Percentiles rank a stretch among this genome's conserved stretches.
Conservation (phyloP, 2,329 filamentous ascomycete genomes). For the Metarhizium anisopliae region DNA sequence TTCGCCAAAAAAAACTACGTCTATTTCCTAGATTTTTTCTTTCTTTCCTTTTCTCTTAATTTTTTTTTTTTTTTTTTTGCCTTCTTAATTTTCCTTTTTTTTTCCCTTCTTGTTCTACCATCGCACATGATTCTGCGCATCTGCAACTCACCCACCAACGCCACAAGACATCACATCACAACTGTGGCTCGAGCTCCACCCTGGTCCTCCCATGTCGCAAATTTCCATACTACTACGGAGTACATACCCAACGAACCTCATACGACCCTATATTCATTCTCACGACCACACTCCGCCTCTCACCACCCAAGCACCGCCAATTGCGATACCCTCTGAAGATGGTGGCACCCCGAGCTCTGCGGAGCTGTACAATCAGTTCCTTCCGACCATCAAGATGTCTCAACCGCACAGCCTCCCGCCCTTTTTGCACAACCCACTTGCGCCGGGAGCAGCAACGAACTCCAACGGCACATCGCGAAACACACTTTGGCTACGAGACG, state of each 20-base stretch:
- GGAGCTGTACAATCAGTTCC: slow-evolving; percentile 17
- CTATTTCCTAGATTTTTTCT: too few relatives aligned
- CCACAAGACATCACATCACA: not conserved
- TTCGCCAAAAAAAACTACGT: too few relatives aligned
- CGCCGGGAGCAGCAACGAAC: slow-evolving; percentile 14
- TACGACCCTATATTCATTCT: not conserved
- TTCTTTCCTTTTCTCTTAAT: too few relatives aligned
- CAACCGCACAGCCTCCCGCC: slow-evolving; percentile 11
- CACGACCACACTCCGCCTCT: not conserved
- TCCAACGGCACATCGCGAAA: slow-evolving; percentile 45
- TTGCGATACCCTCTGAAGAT: slow-evolving; percentile 9
- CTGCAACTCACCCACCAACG: not conserved
- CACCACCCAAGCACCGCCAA: not conserved
- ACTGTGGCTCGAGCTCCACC: not conserved
- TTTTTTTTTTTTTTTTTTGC: not conserved
- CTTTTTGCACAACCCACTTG: slow-evolving; percentile 19
- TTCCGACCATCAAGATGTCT: slow-evolving; percentile 11
- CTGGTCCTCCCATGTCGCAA: not conserved
- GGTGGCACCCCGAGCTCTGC: slow-evolving; percentile 21
- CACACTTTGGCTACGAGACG: slow-evolving; percentile 87
- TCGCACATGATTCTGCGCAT: not conserved
- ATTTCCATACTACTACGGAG: not conserved
- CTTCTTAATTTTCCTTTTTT: not conserved
- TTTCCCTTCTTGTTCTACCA: not conserved
- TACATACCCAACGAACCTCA: not conserved